phyloP scores from a whole-genome alignment of 139 green algal genomes.

The Picochlorum sp. region DNA sequence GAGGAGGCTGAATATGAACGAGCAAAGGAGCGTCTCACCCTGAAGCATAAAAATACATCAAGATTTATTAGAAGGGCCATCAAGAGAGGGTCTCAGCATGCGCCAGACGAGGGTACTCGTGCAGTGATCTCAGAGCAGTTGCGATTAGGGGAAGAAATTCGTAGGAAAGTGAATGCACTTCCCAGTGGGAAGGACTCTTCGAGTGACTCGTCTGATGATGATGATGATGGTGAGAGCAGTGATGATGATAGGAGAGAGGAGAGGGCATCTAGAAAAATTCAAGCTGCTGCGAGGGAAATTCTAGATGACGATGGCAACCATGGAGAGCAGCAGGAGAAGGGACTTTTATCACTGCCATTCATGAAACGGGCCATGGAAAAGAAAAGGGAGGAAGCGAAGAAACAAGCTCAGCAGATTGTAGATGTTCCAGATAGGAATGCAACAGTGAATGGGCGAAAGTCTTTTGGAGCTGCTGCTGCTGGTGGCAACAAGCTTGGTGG shows the following conservation, averaged over 20 bases:
- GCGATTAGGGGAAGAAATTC: slow-evolving; percentile 69
- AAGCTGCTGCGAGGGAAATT: slow-evolving; percentile 52
- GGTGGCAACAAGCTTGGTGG: slow-evolving; percentile 1
- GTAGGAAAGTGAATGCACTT: slow-evolving; percentile 50
- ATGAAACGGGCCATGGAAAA: slow-evolving; percentile 71
- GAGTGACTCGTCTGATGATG: slow-evolving; percentile 23
- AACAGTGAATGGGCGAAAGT: slow-evolving; percentile 11
- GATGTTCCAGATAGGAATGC: slow-evolving; percentile 8
- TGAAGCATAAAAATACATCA: slow-evolving; percentile 87
- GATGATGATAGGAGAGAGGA: slow-evolving; percentile 17
- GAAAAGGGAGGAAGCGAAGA: slow-evolving; percentile 26
- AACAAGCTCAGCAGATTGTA: slow-evolving; percentile 29
- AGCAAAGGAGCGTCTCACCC: slow-evolving; percentile 83
- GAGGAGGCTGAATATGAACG: slow-evolving; percentile 69
- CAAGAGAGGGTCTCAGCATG: slow-evolving; percentile 51
- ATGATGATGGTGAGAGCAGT: slow-evolving; percentile 14
- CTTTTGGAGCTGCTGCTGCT: slow-evolving; percentile 14
- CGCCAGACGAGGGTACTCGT: slow-evolving; percentile 48
- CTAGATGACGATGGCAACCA: slow-evolving; percentile 37
- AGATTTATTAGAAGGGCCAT: slow-evolving; percentile 79
- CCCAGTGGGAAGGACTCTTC: slow-evolving; percentile 21
- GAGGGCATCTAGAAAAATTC: slow-evolving; percentile 16
- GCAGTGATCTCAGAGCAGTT: slow-evolving; percentile 82
- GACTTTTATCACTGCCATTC: slow-evolving; percentile 88
- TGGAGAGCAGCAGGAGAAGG: slow-evolving; percentile 41